Base-by-base conservation (phyloP, 148 eudicot genomes). In the Vaccinium darrowii region DNA sequence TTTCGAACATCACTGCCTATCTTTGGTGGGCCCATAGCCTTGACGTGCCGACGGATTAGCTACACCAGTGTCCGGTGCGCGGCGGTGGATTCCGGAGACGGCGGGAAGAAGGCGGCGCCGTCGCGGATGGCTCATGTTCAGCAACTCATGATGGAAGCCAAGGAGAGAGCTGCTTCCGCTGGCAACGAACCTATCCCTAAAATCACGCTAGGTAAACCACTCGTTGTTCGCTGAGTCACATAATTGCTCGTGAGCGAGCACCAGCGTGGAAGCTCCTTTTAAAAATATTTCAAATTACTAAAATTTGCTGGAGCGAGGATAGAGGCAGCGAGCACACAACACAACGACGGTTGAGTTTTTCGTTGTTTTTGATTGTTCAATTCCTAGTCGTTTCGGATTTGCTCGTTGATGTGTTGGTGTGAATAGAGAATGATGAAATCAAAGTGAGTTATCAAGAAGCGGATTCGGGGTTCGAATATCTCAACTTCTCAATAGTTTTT, bases 101-200 rank as follows among this genome's bases (percentile, higher is more conserved):
- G 86, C 14, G 86, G 88, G 0, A 93, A 87, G 86, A 95, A 92
- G 91, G 84, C 92, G 50, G 85, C 93, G 50, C 89, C 98, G 81
- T 82, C 98, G 39, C 89, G 98, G 52, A 62, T 94, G 15, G 89
- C 95, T 67, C 95, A 94, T 84, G 91, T 94, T 1, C 93, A 95
- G 88, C 91, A 92, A 85, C 88, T 94, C 53, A 50, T 95, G 30
- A 57, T 80, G n/a, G 92, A 90, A 81, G 93, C 98, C 0, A 90
- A 93, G 73, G 94, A 95, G 86, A 90, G 95, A 54, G 88, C 93
- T 62, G 85, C 88, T 69, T 90, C 90, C 30, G 94, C 89, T 11
- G 92, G 85, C 11, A 82, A 92, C 63, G 98, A 92, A 71, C 94
- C 95, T 47, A 91, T 92, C 14, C 96, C 98, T 54, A 90, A 91